These are phyloP conservation scores for Dendrothele bispora DNA, from an alignment of 768 basidiomycete genomes.

Conservation along the genomic window DNA sequence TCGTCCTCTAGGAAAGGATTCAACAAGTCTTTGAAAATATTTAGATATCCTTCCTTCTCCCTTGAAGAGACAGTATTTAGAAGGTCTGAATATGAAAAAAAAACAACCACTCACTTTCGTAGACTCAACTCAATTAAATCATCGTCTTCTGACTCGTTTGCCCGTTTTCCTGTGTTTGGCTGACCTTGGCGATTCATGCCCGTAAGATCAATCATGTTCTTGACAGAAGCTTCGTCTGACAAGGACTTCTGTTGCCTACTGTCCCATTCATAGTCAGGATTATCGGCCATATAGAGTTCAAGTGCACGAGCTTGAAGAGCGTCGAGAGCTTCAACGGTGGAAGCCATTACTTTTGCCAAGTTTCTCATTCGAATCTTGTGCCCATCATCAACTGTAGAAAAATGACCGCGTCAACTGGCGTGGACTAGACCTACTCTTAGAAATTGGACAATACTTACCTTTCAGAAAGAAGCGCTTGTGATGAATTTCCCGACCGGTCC, in stretches of 20 bases:
- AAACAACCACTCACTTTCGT: neutral
- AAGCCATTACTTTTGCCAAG: slow-evolving; percentile 26
- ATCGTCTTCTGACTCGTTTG: neutral
- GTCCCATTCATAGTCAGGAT: slow-evolving; percentile 7
- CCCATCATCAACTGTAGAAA: slow-evolving; percentile 23
- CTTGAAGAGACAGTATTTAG: neutral
- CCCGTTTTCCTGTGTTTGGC: neutral
- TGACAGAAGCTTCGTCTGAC: neutral
- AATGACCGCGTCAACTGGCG: neutral
- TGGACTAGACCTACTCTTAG: neutral
- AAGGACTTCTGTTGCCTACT: neutral
- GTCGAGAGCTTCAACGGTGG: slow-evolving; percentile 17
- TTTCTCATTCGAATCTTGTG: slow-evolving; percentile 28
- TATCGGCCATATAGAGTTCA: slow-evolving; percentile 12
- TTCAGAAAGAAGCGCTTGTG: slow-evolving; percentile 30
- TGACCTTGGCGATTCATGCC: neutral
- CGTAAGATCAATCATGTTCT: neutral
- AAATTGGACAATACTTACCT: slow-evolving; percentile 13
- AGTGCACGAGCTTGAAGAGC: slow-evolving; percentile 17
- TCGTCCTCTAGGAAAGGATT: neutral
- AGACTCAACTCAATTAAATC: neutral
- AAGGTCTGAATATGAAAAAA: neutral
- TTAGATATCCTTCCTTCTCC: neutral
- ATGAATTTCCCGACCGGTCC: slow-evolving; percentile 28
- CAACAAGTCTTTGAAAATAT: neutral